Base-by-base conservation (phyloP, 768 basidiomycete species). In the Hydnum rufescens region DNA sequence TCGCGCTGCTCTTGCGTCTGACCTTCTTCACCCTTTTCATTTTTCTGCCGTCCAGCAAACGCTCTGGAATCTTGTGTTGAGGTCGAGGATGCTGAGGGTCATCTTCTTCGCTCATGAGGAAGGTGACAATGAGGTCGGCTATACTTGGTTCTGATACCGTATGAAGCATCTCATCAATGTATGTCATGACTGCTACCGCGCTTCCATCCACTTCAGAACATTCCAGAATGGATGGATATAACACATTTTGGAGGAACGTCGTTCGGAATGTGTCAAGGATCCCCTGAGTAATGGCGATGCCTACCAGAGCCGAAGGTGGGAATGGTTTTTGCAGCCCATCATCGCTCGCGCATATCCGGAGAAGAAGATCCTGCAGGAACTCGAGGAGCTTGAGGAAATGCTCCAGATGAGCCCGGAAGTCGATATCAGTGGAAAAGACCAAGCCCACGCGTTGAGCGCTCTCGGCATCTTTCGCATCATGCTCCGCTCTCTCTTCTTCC, bases 141-240 rank as follows among this genome's bases (percentile, higher is more conserved):
- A 93, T 71, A 49, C 72, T 74, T 1, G 79, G 80, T 23, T 75
- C 70, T 32, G 75, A 71, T 3, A 92, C 71, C 0, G 80, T 85
- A 53, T 77, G 73, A 51, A 89, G 71, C 73, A 88, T 82, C 60
- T 87, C 75, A 58, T 95, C 88, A 57, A 96, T 78, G 62, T 97
- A 96, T 16, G 84, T 87, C 75, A 96, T 78, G 52, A 97, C 90
- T 5, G 93, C 90, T 1, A 95, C 82, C 0, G 90, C 85, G 56
- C 89, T 93, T n/a, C 93, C 93, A 62, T 96, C 93, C 3, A 71
- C 62, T 55, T 87, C 85, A 0, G 90, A 90, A 64, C 88, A 92
- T 62, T 96, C 92, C 47, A 95, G 70, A 49, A 97, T 76, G 5
- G 88, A 86, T 0, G 93, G 86, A 62, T 93, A 93, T 29, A 97